A percentile compares a stretch with the other conserved stretches of the same genome.
Conservation (phyloP, 352 stramenopile species). For the Pythium monospermum region DNA sequence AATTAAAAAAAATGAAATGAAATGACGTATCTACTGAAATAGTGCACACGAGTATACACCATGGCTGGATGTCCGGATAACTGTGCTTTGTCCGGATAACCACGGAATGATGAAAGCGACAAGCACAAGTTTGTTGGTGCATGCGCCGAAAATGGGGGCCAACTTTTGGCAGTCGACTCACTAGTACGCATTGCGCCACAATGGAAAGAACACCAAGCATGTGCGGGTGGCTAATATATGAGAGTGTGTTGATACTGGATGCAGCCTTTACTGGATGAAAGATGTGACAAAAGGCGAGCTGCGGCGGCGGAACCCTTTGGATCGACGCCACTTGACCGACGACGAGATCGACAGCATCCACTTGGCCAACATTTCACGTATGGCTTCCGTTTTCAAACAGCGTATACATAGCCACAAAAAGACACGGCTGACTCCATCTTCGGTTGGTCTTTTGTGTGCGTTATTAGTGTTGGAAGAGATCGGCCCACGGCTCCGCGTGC, state of each 20-base stretch:
- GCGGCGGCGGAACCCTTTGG: slow-evolving; percentile 70
- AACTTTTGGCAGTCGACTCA: slow-evolving; percentile 91
- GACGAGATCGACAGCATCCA: slow-evolving; percentile 88
- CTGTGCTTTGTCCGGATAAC: slow-evolving; percentile 10
- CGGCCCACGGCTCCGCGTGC: slow-evolving; percentile 67
- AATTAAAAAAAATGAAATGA: no score
- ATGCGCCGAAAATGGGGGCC: slow-evolving; percentile 54
- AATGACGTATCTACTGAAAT: no score
- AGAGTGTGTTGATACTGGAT: no score
- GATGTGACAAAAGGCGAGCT: slow-evolving; percentile 72
- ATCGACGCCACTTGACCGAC: slow-evolving; percentile 68
- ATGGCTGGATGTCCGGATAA: no score
- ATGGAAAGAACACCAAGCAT: not conserved
- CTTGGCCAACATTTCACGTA: slow-evolving; percentile 81
- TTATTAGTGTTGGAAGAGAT: slow-evolving; percentile 78
- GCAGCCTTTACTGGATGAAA: slow-evolving; percentile 88
- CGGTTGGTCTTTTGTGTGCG: not conserved
- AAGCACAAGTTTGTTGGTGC: no score
- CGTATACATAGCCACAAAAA: not conserved
- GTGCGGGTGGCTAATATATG: not conserved
- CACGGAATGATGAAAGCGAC: no score
- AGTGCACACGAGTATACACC: slow-evolving; percentile 1
- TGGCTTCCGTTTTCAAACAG: not conserved
- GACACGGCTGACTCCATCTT: not conserved
- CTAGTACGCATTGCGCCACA: slow-evolving; percentile 44